Evolutionary conservation across 2,329 filamentous ascomycete genomes (phyloP).

Genomic region (Aureobasidium zeae): DNA sequence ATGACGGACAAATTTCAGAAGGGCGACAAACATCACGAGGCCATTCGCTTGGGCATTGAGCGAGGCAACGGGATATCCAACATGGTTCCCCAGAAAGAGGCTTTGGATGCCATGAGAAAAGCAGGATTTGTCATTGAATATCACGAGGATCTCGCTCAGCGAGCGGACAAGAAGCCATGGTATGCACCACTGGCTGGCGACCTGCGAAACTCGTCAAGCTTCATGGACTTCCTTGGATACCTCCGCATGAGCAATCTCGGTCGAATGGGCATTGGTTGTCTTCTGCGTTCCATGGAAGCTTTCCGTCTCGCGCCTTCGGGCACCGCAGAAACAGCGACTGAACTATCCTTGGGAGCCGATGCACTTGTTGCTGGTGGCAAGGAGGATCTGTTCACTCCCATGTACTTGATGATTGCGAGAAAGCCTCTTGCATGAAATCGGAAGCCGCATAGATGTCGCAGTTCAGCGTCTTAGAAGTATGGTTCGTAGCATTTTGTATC

Average conservation of each 20-base stretch:
- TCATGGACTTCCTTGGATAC: constrained; percentile 73
- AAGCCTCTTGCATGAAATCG: too few relatives aligned
- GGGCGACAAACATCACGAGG: constrained; percentile 71
- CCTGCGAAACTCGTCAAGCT: constrained; percentile 66
- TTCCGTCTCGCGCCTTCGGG: constrained; percentile 67
- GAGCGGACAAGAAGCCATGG: constrained; percentile 71
- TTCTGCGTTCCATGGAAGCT: constrained; percentile 67
- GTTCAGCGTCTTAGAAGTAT: too few relatives aligned
- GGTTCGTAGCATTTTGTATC: too few relatives aligned
- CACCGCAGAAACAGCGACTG: constrained; percentile 91
- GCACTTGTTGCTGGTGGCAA: constrained; percentile 76
- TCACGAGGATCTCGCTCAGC: constrained; percentile 76
- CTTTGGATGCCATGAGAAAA: constrained; percentile 67
- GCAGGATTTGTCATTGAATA: constrained; percentile 77
- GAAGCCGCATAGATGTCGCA: too few relatives aligned
- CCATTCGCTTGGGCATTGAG: constrained; percentile 93
- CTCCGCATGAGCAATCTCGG: constrained; percentile 82
- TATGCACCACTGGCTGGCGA: constrained; percentile 88
- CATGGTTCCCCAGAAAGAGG: constrained; percentile 83
- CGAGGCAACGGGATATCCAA: constrained; percentile 94
- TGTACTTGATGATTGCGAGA: constrained; percentile 92
- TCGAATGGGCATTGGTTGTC: constrained; percentile 63
- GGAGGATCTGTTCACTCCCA: constrained; percentile 91
- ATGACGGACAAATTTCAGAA: constrained; percentile 97
- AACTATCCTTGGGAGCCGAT: constrained; percentile 71